Percentiles rank a stretch among this genome's conserved stretches.
Conservation (phyloP, 352 stramenopile species). For the Elongisporangium prolatum region DNA sequence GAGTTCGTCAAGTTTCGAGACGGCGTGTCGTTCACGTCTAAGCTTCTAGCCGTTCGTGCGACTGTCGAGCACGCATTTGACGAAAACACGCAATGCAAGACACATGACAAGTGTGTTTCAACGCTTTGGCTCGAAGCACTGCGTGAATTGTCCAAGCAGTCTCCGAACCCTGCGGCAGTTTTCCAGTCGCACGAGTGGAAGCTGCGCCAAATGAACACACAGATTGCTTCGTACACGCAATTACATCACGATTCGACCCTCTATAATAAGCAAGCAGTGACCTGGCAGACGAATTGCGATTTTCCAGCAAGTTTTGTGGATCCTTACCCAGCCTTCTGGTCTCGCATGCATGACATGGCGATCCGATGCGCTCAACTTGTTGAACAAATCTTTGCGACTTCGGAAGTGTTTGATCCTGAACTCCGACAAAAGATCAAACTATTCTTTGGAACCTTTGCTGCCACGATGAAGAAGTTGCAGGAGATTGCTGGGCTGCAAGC, state of each 20-base stretch:
- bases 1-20: constrained; percentile 8
- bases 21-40: constrained; percentile 13
- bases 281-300: too few species aligned
- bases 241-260: not conserved
- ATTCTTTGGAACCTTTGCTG: constrained; percentile 10
- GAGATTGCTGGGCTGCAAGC: constrained; percentile 10
- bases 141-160: not conserved
- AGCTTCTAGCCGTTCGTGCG: constrained; percentile 13
- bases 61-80: constrained; percentile 14
- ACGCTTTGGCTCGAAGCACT: too few species aligned
- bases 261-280: not conserved
- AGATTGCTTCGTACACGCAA: not conserved
- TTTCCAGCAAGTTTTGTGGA: too few species aligned
- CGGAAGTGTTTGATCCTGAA: not conserved
- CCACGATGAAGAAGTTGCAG: constrained; percentile 8
- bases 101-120: not conserved
- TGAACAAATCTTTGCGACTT: too few species aligned
- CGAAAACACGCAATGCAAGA: not conserved
- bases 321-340: too few species aligned
- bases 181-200: not conserved
- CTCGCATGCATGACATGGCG: too few species aligned
- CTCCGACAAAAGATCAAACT: not conserved
- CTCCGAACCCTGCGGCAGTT: not conserved
- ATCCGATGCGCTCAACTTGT: too few species aligned
- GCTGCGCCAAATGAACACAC: not conserved